Base-by-base conservation (phyloP, 2,329 filamentous ascomycete species). In the Alternaria panax region DNA sequence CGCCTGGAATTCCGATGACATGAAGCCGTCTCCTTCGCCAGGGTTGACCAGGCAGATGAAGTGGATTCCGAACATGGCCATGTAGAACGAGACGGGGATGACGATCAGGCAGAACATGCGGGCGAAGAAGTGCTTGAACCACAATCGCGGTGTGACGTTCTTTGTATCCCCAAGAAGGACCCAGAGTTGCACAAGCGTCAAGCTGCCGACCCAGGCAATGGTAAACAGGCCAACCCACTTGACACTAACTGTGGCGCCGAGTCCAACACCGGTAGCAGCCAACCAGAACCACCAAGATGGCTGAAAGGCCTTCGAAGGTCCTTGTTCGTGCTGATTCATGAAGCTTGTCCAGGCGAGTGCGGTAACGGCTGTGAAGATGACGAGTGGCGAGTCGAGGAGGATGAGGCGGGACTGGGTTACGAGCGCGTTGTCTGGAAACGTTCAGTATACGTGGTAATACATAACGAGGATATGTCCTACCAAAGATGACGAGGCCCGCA, bases 151-250 rank as follows among this genome's bases (percentile, higher is more conserved):
- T 53, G 92, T 92, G 51, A 98, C 93, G 54, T 89, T 93, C 80
- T 88, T 92, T 66, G 87, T 87, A 78, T 99, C 95, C 65, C 93
- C 95, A 40, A 97, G 90, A 56, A 99, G 83, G 67, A 97, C 89
- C 95, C 95, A 99, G 59, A 99, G 87, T 82, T 99, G 95, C 45
- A 99, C 78, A 43, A 94, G 79, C 36, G 95, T 99, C 80, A 99
- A 86, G 79, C 86, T 88, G 63, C 95, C 95, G 68, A 99, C 92
- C 95, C 95, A 99, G 48, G 94, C 95, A 78, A 97, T 97, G 64
- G 95, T 99, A 84, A 99, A 98, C 52, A 99, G 85, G 51, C 95
- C 95, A 74, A 99, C 95, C 95, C 95, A 99, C 83, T 99, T 99
- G 74, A 98, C 93, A 81, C 94, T 98, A 63, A 90, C 87, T 7